Evolutionary conservation across 345 rosid species (phyloP).

Genomic region (Camelina laxa): DNA sequence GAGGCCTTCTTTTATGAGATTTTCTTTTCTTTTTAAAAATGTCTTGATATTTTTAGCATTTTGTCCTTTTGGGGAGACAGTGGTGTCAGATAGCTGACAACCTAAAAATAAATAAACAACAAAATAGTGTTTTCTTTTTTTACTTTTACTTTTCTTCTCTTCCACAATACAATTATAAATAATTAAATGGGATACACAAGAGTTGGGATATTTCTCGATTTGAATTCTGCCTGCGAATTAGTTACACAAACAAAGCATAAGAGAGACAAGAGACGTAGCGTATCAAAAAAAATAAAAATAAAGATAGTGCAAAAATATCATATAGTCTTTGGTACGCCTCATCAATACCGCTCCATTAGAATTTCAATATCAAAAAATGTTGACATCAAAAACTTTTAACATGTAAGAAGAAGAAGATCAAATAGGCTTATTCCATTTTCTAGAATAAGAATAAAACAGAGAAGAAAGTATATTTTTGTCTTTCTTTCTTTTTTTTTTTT

Average conservation of each 20-base stretch:
- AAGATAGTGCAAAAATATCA: background rate
- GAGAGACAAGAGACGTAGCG: conserved; percentile 1
- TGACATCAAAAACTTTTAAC: background rate
- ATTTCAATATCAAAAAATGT: background rate
- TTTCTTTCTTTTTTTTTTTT: too few relatives aligned
- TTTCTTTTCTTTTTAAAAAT: background rate
- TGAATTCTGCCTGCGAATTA: background rate
- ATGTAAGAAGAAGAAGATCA: too few relatives aligned
- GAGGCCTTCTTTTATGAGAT: background rate
- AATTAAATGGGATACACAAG: background rate
- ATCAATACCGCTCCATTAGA: background rate
- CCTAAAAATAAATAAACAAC: conserved; percentile 1
- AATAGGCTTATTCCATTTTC: background rate
- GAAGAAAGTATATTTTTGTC: background rate
- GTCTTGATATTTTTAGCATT: conserved; percentile 34
- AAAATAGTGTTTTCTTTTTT: background rate
- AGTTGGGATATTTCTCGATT: background rate
- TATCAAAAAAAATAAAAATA: background rate
- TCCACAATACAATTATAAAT: background rate
- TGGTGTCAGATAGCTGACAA: conserved; percentile 41
- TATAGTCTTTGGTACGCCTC: background rate
- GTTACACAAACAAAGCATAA: background rate
- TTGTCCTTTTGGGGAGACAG: conserved; percentile 38
- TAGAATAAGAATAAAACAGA: background rate
- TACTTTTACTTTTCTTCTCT: conserved; percentile 2